Percentiles rank a stretch among this genome's conserved stretches.
phyloP scores from a whole-genome alignment of 768 basidiomycete species.

The Chalciporus pseudorubinellus region DNA sequence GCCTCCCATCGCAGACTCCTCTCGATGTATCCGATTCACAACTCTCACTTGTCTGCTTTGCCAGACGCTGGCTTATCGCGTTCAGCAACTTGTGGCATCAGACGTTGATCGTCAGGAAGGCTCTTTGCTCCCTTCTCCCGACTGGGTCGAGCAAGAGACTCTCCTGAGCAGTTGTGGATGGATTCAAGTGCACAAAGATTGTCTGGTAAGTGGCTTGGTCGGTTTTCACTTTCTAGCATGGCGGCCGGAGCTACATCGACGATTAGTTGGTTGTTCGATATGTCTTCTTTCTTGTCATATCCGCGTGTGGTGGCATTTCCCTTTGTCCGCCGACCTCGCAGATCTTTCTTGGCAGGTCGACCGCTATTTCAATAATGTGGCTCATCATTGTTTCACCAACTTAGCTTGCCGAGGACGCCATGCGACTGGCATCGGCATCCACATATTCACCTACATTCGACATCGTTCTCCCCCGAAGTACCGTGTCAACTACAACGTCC shows the following conservation, averaged over 20 bases:
- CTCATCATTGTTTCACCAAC: slow-evolving; percentile 10
- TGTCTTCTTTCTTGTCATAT: neutral
- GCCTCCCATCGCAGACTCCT: slow-evolving; percentile 40
- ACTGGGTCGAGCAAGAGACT: slow-evolving; percentile 74
- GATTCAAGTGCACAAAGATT: slow-evolving; percentile 66
- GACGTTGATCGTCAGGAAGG: slow-evolving; percentile 63
- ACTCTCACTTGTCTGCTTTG: slow-evolving; percentile 71
- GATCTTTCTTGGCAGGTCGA: slow-evolving; percentile 2
- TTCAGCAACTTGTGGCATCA: slow-evolving; percentile 54
- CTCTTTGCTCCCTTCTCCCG: slow-evolving; percentile 65
- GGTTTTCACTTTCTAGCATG: neutral
- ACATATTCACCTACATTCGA: slow-evolving; percentile 46
- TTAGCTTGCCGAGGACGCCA: slow-evolving; percentile 28
- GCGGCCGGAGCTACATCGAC: neutral
- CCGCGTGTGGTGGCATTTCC: neutral
- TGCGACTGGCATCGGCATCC: slow-evolving; percentile 35
- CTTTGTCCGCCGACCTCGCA: slow-evolving; percentile 10
- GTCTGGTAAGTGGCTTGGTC: slow-evolving; percentile 53
- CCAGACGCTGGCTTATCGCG: slow-evolving; percentile 63
- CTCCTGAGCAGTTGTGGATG: slow-evolving; percentile 68
- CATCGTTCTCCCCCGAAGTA: slow-evolving; percentile 39
- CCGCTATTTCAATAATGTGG: slow-evolving; percentile 7
- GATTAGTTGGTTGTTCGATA: slow-evolving; percentile 3
- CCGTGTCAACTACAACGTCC: slow-evolving; percentile 21
- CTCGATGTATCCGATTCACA: slow-evolving; percentile 56